Evolutionary conservation across 2,329 filamentous ascomycete species (phyloP).

Genomic region (Sordariomycetes sp.): DNA sequence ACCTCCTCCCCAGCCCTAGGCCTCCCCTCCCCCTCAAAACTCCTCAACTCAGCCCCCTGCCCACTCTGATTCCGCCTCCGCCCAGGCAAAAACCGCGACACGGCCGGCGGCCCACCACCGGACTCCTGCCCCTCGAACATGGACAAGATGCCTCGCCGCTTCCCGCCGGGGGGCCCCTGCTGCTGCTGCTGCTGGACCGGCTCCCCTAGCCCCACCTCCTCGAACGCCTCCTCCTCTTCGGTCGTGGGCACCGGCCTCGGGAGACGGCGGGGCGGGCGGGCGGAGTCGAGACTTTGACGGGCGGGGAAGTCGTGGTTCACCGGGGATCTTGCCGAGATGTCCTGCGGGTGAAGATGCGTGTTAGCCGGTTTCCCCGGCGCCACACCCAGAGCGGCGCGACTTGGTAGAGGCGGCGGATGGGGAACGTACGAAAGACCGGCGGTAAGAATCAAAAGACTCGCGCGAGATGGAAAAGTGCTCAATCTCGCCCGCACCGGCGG

Average conservation of each 20-base stretch:
- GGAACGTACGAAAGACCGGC: constrained; percentile 82
- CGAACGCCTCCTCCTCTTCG: constrained; percentile 65
- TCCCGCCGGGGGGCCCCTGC: constrained; percentile 15
- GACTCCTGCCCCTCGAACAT: constrained; percentile 45
- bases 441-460: constrained; percentile 94
- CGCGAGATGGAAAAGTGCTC: constrained; percentile 92
- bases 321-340: constrained; percentile 80
- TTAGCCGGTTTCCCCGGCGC: neutral
- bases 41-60: constrained; percentile 57
- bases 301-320: constrained; percentile 42
- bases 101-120: constrained; percentile 20
- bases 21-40: constrained; percentile 34
- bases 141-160: constrained; percentile 57
- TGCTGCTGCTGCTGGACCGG: constrained; percentile 29
- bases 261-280: constrained; percentile 42
- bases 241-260: constrained; percentile 50
- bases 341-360: constrained; percentile 33
- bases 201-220: constrained; percentile 84
- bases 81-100: constrained; percentile 52
- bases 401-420: too few species aligned
- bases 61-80: constrained; percentile 52
- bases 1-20: neutral
- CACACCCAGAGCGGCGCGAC: too few species aligned
- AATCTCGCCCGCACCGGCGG: constrained; percentile 61
- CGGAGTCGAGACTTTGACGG: constrained; percentile 71